phyloP scores from a whole-genome alignment of 176 grass and related monocot species.

The Musa beccarii region DNA sequence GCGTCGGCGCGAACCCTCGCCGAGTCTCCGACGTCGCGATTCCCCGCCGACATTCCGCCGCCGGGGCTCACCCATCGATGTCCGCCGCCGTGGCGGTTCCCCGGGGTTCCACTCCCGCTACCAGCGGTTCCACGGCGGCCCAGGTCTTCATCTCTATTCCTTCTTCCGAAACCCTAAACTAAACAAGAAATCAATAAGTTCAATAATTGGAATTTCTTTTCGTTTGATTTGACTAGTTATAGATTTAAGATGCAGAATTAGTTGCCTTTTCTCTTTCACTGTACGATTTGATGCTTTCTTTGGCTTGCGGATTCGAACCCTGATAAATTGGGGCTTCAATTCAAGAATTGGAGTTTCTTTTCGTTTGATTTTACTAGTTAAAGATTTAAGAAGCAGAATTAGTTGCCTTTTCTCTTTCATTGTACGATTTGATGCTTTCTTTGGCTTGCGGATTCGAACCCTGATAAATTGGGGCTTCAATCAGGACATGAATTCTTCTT shows the following conservation, averaged over 20 bases:
- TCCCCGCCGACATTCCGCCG: constrained; percentile 14
- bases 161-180: neutral
- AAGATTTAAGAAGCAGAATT: no score
- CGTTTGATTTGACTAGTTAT: no score
- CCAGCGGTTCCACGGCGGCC: constrained; percentile 30
- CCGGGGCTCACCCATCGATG: no score
- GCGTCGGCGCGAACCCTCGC: constrained; percentile 4
- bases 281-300: constrained; percentile 12
- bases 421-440: constrained; percentile 11
- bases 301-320: neutral
- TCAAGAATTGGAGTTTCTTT: no score
- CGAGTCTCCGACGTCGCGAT: neutral
- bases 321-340: neutral
- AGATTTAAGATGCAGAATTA: no score
- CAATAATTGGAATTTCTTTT: no score
- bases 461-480: neutral
- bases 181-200: no score
- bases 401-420: no score
- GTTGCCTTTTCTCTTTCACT: no score
- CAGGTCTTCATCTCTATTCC: constrained; percentile 34
- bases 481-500: neutral
- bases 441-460: neutral
- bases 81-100: constrained; percentile 37
- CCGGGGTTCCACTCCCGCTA: constrained; percentile 38
- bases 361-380: no score